Evolutionary conservation across 805 yeast genomes (phyloP).

Genomic region (Saccharomycopsis fibuligera): DNA sequence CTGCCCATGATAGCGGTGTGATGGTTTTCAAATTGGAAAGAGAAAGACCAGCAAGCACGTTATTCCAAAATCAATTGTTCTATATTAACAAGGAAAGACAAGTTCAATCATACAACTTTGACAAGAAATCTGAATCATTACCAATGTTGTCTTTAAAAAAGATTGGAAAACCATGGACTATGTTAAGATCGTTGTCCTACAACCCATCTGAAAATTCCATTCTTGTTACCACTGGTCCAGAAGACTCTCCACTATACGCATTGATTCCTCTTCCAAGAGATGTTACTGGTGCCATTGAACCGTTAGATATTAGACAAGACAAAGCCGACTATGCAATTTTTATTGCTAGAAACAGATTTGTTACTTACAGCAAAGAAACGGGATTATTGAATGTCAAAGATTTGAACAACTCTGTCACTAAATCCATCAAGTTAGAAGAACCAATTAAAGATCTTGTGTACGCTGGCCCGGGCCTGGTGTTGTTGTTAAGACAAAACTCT

Average conservation of each 20-base stretch:
- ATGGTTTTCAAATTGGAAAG: conserved; percentile 97
- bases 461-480: conserved; percentile 79
- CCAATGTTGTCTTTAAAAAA: conserved; percentile 82
- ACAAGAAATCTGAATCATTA: conserved; percentile 54
- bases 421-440: conserved; percentile 64
- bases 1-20: conserved; percentile 95
- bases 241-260: conserved; percentile 61
- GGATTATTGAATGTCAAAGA: conserved; percentile 79
- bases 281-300: conserved; percentile 79
- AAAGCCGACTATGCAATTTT: conserved; percentile 81
- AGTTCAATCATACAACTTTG: conserved; percentile 72
- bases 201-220: conserved; percentile 90
- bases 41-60: conserved; percentile 88
- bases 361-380: conserved; percentile 59
- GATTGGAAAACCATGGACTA: conserved; percentile 80
- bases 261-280: conserved; percentile 76
- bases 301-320: conserved; percentile 72
- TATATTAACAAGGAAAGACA: conserved; percentile 82
- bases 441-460: conserved; percentile 64
- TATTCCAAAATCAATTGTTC: conserved; percentile 65
- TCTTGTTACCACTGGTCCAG: conserved; percentile 73
- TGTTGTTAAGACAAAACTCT: conserved; percentile 63
- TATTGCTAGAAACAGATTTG: conserved; percentile 92
- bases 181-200: conserved; percentile 77
- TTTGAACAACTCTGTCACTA: conserved; percentile 74